Conservation (phyloP, 345 rosid species). For the Erucastrum elatum region DNA sequence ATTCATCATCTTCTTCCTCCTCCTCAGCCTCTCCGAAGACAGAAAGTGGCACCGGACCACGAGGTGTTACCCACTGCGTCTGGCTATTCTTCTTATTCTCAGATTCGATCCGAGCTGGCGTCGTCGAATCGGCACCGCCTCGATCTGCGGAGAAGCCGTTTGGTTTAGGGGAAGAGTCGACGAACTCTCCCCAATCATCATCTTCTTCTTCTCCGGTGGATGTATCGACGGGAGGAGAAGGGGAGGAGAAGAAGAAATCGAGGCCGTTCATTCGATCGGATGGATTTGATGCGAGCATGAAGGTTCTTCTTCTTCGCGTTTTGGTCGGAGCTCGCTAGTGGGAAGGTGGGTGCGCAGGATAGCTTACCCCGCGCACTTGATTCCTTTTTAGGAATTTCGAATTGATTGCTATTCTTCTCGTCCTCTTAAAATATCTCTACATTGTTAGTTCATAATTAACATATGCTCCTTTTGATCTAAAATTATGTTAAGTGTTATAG, state of each 20-base stretch:
- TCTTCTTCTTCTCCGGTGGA: slow-evolving; percentile 37
- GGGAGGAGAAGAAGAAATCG: slow-evolving; percentile 36
- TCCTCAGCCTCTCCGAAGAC: slow-evolving; percentile 66
- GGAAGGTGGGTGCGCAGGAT: slow-evolving; percentile 36
- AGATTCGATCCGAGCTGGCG: slow-evolving; percentile 40
- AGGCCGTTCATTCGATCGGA: slow-evolving; percentile 40
- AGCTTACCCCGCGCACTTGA: slow-evolving; percentile 37
- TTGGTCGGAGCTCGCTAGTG: slow-evolving; percentile 32
- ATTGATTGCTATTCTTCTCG: not conserved
- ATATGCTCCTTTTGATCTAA: no score
- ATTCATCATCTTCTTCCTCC: slow-evolving; percentile 36
- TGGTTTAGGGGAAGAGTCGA: slow-evolving; percentile 36
- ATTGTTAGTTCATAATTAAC: not conserved
- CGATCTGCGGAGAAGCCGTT: slow-evolving; percentile 29
- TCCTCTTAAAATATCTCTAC: not conserved
- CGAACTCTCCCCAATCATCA: slow-evolving; percentile 86
- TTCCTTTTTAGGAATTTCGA: slow-evolving; percentile 8
- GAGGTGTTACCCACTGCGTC: slow-evolving; percentile 44
- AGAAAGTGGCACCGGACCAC: slow-evolving; percentile 82
- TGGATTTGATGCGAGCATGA: slow-evolving; percentile 43
- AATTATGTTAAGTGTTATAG: no score
- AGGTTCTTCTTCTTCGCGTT: slow-evolving; percentile 39
- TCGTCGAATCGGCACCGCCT: slow-evolving; percentile 21
- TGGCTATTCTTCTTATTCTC: slow-evolving; percentile 16
- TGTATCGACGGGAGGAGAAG: slow-evolving; percentile 5